A percentile compares a stretch with the other conserved stretches of the same genome.
phyloP scores from a whole-genome alignment of 305 asterid species.

The Fraxinus baroniana region DNA sequence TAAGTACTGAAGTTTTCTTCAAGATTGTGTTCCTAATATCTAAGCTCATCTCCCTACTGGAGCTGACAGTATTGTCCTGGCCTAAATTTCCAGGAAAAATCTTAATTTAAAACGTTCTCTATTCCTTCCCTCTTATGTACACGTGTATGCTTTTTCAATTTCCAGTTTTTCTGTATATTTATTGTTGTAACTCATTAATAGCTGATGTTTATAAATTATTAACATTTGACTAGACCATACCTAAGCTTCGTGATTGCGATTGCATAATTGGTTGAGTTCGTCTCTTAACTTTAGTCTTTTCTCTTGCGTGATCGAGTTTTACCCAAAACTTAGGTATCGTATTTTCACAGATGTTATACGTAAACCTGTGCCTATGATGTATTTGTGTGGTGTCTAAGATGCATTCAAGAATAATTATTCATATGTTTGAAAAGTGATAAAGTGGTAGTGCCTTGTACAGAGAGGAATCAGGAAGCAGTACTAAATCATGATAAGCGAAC shows the following conservation, averaged over 20 bases:
- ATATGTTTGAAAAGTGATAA: background rate
- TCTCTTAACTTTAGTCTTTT: background rate
- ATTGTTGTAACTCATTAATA: background rate
- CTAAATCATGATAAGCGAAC: background rate
- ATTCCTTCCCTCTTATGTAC: background rate
- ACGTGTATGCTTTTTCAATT: background rate
- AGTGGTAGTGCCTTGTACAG: background rate
- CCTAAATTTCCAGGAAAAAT: background rate
- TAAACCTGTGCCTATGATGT: background rate
- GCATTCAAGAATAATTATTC: background rate
- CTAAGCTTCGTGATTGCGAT: background rate
- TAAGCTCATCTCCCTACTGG: background rate
- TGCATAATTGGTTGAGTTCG: background rate
- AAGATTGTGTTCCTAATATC: background rate
- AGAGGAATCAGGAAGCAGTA: background rate
- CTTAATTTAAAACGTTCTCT: background rate
- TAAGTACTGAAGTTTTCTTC: background rate
- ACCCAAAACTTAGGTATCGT: background rate
- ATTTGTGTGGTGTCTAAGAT: background rate
- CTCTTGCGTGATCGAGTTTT: background rate
- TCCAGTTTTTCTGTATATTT: background rate
- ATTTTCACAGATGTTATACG: background rate
- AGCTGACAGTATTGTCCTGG: background rate
- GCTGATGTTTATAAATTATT: background rate
- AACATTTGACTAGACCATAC: background rate